Evolutionary conservation across 345 rosid species (phyloP).

Genomic region (Syzygium jambos): DNA sequence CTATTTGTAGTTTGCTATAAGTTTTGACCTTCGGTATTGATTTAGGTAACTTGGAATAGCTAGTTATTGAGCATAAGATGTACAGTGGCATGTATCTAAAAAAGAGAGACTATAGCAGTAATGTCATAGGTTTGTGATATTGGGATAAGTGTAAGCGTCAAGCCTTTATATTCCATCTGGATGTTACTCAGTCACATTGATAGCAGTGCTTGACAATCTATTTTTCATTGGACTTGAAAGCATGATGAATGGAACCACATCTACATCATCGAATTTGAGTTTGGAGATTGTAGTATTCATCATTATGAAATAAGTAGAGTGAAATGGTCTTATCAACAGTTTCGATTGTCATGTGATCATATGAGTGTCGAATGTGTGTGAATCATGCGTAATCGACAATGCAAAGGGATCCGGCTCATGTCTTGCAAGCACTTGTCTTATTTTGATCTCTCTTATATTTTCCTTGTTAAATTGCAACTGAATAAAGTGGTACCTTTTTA

Average conservation of each 20-base stretch:
- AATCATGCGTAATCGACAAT: neutral
- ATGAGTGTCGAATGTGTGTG: neutral
- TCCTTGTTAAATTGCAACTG: neutral
- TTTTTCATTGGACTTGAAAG: neutral
- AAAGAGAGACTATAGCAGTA: neutral
- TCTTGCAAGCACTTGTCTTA: neutral
- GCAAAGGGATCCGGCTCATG: neutral
- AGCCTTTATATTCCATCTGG: neutral
- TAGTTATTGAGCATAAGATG: neutral
- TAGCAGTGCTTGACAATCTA: neutral
- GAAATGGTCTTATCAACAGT: neutral
- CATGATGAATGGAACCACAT: neutral
- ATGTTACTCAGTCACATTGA: neutral
- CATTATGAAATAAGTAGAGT: neutral
- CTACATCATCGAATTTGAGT: neutral
- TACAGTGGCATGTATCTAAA: neutral
- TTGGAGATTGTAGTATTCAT: neutral
- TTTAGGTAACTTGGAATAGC: neutral
- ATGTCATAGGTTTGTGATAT: neutral
- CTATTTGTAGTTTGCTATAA: neutral
- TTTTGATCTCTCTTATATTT: neutral
- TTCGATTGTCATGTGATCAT: neutral
- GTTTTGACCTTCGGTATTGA: neutral
- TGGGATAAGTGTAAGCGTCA: neutral
- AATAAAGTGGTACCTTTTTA: neutral